Conservation (phyloP, 192 early-diverging fungal species). For the Mortierella alpina region DNA sequence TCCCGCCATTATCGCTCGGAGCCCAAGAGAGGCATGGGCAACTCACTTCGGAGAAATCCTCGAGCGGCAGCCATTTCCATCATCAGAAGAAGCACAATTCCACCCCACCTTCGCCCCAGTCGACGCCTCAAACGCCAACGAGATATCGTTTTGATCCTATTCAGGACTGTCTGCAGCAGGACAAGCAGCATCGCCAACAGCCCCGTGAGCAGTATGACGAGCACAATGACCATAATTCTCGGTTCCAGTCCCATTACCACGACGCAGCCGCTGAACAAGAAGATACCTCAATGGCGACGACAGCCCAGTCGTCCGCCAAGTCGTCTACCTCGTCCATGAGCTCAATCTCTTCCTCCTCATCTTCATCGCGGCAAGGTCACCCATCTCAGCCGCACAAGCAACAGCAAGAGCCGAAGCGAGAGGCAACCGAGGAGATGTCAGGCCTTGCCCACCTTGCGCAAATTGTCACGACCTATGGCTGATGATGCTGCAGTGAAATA, state of each 20-base stretch:
- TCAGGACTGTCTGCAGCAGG: slow-evolving; percentile 49
- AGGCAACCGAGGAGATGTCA: slow-evolving; percentile 30
- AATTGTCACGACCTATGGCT: slow-evolving; percentile 48
- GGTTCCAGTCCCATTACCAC: background rate
- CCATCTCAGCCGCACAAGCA: background rate
- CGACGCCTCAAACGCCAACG: slow-evolving; percentile 50
- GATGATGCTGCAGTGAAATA: background rate
- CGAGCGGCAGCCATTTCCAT: background rate
- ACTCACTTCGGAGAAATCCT: background rate
- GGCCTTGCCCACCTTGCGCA: slow-evolving; percentile 46
- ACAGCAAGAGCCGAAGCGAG: background rate
- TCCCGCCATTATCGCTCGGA: slow-evolving; percentile 21
- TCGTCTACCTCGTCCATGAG: slow-evolving; percentile 37
- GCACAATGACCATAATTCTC: slow-evolving; percentile 2
- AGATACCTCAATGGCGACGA: slow-evolving; percentile 17
- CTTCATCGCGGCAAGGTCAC: background rate
- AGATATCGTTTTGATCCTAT: slow-evolving; percentile 49
- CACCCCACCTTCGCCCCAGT: slow-evolving; percentile 40
- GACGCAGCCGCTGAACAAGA: slow-evolving; percentile 6
- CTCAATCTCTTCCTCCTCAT: slow-evolving; percentile 28
- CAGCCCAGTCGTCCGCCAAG: slow-evolving; percentile 16
- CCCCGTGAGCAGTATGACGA: slow-evolving; percentile 12
- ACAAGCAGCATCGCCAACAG: slow-evolving; percentile 27
- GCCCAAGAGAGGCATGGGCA: slow-evolving; percentile 13
- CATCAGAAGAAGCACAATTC: background rate